Base-by-base conservation (phyloP, 139 green algal species). In the Tetraselmis chui region DNA sequence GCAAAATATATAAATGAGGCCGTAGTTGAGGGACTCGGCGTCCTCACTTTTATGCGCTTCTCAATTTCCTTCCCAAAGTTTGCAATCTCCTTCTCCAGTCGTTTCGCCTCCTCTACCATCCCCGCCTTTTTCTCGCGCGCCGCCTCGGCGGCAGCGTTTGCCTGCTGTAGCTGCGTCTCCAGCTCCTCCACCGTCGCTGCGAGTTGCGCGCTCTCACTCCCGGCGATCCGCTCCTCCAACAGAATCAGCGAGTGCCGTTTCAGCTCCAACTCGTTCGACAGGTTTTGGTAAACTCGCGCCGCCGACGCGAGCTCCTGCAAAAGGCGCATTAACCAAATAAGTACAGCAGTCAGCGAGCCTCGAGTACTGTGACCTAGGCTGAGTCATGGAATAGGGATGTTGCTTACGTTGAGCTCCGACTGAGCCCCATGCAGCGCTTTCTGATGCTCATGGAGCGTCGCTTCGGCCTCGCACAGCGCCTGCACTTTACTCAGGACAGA, bases 61-160 rank as follows among this genome's bases (percentile, higher is more conserved):
- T 92, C 92, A 5, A 87, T 88, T 59, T 97, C 92, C 84, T 94
- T 92, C 5, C 82, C 88, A 86, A 98, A 95, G 76, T 94, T 90
- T 75, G 86, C 86, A 23, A 98, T 95, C 81, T 97, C 87, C 27
- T 88, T 83, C 83, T 97, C 89, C 79, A 98, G 85, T 23, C 75
- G 45, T 89, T 94, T 89, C n/a, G 92, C 92, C 22, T 91, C 81
- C 23, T 86, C 90, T 74, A 88, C 82, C 82, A 95, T 84, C 32
- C 90, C 89, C n/a, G 84, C 77, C 84, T 93, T 93, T 74, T 80
- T 88, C 59, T 89, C 79, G 24, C 79, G 67, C 24, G 95, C 95
- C 0, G 82, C 85, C 2, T 80, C 58, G 2, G 87, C 87, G 26
- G 91, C 86, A 28, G 80, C 74, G 67, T 89, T 76, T 0, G 89